Evolutionary conservation across 1,139 yeast genomes (phyloP), one percentile per base, ranked within the genome.

Genomic region (Sugiyamaella grinbergsii): DNA sequence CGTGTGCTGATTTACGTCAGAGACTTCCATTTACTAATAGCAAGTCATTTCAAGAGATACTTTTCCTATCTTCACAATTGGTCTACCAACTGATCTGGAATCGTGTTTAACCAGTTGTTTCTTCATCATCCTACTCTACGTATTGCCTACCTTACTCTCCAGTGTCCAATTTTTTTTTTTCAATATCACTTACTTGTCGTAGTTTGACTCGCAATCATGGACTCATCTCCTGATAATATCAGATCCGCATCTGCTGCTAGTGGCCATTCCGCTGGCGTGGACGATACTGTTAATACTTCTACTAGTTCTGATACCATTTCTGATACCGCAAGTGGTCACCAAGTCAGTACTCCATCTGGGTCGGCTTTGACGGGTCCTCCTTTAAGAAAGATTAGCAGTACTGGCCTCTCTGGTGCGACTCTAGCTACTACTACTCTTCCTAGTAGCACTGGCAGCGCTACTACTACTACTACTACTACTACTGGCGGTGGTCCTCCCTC

Each of bases 351-450:
- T 5, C n/a, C n/a, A n/a, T 33, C 37, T 20, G 37, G 37, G 4
- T 33, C 37, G n/a, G 37, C 37, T 8, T 16, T 40, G 2, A 28
- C 34, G 5, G 34, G 34, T 4, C 43, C 43, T 18, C 26, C 34
- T 28, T 28, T 40, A 15, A 26, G 43, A 28, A 26, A 40, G 16
- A 19, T 20, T 2, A 40, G 43, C 18, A 11, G 11, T 16, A 7
- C 13, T 2, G 20, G 37, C 8, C 37, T 18, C 18, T 22, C 20
- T 16, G 37, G 37, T 8, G 7, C 23, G 15, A 16, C 37, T 16
- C 6, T 22, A 5, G 20, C 22, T 13, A 4, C 36, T 10, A 11
- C 36, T 5, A 10, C 28, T 24, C 8, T 24, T 24, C 28, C 28
- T 6, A 20, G 26, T 6, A 22, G n/a, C n/a, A 18, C 26, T 5